These are phyloP conservation scores for Blastomyces silverae DNA, from an alignment of 2,329 filamentous ascomycete genomes.

Conservation along the genomic window DNA sequence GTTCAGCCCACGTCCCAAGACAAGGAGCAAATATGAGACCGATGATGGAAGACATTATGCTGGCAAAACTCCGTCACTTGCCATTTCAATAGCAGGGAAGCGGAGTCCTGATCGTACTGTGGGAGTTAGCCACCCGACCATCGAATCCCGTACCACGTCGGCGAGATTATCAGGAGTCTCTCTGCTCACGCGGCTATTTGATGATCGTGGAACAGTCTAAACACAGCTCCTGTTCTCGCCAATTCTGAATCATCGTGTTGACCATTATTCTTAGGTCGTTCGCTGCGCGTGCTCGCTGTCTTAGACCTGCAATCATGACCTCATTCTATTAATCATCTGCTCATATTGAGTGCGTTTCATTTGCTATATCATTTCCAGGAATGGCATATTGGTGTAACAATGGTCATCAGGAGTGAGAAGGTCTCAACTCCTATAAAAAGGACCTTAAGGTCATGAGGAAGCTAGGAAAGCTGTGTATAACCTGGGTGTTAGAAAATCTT, in stretches of 20 bases:
- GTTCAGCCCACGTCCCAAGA: neutral
- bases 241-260: neutral
- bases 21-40: neutral
- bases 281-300: neutral
- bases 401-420: neutral
- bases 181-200: neutral
- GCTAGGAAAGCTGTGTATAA: neutral
- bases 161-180: neutral
- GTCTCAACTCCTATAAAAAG: neutral
- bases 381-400: neutral
- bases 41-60: neutral
- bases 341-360: neutral
- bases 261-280: neutral
- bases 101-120: neutral
- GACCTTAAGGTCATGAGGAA: neutral
- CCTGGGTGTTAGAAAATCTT: neutral
- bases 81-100: neutral
- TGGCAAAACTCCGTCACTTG: neutral
- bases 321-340: neutral
- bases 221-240: no score
- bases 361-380: neutral
- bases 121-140: constrained; percentile 3
- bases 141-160: constrained; percentile 3
- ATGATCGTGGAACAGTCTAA: neutral
- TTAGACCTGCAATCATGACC: neutral